Base-by-base conservation (phyloP, 768 basidiomycete species). In the Sporobolomyces roseus region DNA sequence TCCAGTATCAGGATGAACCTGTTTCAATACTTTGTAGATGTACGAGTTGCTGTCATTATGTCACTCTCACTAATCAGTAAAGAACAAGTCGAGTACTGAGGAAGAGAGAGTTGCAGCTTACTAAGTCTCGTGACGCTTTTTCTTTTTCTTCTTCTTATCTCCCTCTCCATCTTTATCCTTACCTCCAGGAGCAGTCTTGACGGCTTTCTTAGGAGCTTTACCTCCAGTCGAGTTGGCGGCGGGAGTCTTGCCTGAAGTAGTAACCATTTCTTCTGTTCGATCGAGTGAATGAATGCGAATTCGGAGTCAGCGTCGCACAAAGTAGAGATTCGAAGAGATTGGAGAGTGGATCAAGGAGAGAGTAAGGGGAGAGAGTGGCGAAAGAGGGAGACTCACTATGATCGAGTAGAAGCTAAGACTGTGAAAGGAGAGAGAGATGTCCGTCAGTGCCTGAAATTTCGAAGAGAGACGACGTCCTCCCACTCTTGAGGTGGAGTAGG, bases 1-100 rank as follows among this genome's bases (percentile, higher is more conserved):
- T 87, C 93, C 93, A 59, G 92, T 94, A 76, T 94, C 93, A 58
- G 93, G 94, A 82, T 94, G 93, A 72, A 96, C 92, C 82, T 96
- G 94, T 82, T 90, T 96, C 75, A 96, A 84, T 73, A 96, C 93
- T 81, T 91, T 92, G 84, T 91, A 92, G 79, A 96, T 93, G 83
- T 94, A 66, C n/a, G n/a, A n/a, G n/a, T n/a, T n/a, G n/a, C n/a
- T n/a, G n/a, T n/a, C n/a, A n/a, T n/a, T n/a, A n/a, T n/a, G n/a
- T n/a, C n/a, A n/a, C n/a, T n/a, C n/a, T n/a, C n/a, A n/a, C n/a
- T n/a, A n/a, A n/a, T n/a, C n/a, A n/a, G n/a, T n/a, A n/a, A n/a
- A n/a, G n/a, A n/a, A n/a, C n/a, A n/a, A n/a, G n/a, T n/a, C n/a
- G n/a, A n/a, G n/a, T n/a, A n/a, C n/a, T n/a, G n/a, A n/a, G 29